Evolutionary conservation across 177 flowering plant species (phyloP), one percentile per base, ranked within the genome.

Genomic region (Tripterygium wilfordii): DNA sequence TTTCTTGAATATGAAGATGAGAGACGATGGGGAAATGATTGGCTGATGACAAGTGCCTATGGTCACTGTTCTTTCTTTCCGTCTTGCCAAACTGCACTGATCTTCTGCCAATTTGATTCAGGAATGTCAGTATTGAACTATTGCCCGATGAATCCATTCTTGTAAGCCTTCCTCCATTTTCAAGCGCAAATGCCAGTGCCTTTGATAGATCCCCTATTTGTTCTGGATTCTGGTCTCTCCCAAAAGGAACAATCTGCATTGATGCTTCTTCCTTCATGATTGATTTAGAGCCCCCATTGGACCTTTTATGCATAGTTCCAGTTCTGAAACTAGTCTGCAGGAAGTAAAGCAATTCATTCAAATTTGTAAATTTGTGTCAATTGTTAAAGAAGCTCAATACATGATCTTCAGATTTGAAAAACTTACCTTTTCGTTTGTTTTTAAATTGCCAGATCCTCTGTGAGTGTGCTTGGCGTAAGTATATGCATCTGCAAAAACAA

Each of bases 161-260:
- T 36, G 43, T 43, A 19, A 72, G 60, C n/a, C 70, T 77, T 17
- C 73, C 79, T 15, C 76, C 75, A 53, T 81, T 78, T 31, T 79
- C 75, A 19, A 83, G 57, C n/a, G 91, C 91, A 53, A 79, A 69
- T 39, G 85, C 68, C 21, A 91, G 62, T 22, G 80, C 95, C 74
- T 49, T 66, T 1, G 89, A 76, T 2, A 87, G 54, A 58, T 85
- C 87, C 32, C 68, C 71, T 18, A 64, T 62, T 39, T 71, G 65
- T 44, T 66, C 63, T 0, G 80, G 23, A 55, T 51, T 61, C 23
- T 45, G 70, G 32, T 60, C 71, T 50, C 66, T 57, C n/a, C 72
- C 61, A 27, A 68, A 53, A 19, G 77, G 70, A 45, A 80, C 80
- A 28, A 90, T 57, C 56, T 81, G 86, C 12, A 48, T 69, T 15